These are phyloP conservation scores for Auricularia sp. DNA, from an alignment of 768 basidiomycete species.

Conservation along the genomic window DNA sequence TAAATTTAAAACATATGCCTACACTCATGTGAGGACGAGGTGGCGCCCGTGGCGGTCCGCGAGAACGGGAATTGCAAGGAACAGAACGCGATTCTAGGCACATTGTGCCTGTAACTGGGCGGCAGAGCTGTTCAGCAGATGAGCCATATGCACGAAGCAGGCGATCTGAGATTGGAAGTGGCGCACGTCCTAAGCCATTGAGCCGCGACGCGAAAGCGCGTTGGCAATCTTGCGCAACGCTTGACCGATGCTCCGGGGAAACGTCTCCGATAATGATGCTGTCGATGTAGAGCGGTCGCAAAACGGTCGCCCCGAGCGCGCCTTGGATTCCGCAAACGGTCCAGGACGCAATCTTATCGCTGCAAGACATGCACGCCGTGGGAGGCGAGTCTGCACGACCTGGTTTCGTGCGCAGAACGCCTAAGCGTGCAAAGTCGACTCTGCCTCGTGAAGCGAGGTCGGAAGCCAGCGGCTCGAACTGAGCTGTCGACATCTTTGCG, in stretches of 20 bases:
- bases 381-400: slow-evolving; percentile 83
- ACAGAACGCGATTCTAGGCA: neutral
- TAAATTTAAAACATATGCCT: slow-evolving; percentile 9
- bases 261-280: slow-evolving; percentile 69
- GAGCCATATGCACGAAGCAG: neutral
- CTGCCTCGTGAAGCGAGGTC: slow-evolving; percentile 57
- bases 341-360: slow-evolving; percentile 91
- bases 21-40: slow-evolving; percentile 65
- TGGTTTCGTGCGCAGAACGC: slow-evolving; percentile 85
- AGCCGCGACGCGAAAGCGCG: slow-evolving; percentile 57
- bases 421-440: slow-evolving; percentile 62
- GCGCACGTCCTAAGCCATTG: slow-evolving; percentile 24
- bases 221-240: slow-evolving; percentile 51
- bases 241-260: slow-evolving; percentile 23
- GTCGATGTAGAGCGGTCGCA: slow-evolving; percentile 52
- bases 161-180: neutral
- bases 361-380: slow-evolving; percentile 83
- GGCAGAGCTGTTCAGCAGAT: slow-evolving; percentile 5
- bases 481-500: slow-evolving; percentile 34
- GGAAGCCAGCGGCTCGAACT: slow-evolving; percentile 21
- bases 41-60: slow-evolving; percentile 12
- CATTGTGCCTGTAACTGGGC: neutral
- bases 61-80: neutral
- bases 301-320: slow-evolving; percentile 47
- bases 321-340: slow-evolving; percentile 79